Evolutionary conservation across 2,329 filamentous ascomycete genomes (phyloP).

Genomic region (Penicillium thymicola): DNA sequence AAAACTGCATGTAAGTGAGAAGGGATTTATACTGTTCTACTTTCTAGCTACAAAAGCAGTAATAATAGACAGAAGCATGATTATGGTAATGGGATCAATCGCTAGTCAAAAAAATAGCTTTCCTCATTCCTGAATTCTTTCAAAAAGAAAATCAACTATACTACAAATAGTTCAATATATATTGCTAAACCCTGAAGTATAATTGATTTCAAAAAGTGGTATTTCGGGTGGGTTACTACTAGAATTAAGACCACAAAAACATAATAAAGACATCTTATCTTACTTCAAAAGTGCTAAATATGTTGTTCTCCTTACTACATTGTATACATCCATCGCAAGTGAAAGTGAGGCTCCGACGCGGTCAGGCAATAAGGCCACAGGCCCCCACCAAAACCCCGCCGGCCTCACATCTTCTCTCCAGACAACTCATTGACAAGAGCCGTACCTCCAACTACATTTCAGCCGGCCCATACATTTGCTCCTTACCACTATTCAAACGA

Average conservation of each 20-base stretch:
- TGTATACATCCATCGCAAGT: background rate
- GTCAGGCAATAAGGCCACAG: constrained; percentile 26
- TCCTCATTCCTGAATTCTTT: no score
- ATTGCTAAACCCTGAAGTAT: background rate
- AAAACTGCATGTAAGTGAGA: background rate
- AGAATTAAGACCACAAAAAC: background rate
- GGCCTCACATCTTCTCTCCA: constrained; percentile 24
- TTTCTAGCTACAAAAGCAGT: background rate
- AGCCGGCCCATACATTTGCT: background rate
- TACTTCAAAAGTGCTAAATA: background rate
- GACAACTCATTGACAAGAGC: constrained; percentile 9
- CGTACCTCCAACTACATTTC: background rate
- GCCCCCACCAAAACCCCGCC: constrained; percentile 34
- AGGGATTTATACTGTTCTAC: background rate
- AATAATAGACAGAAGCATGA: background rate
- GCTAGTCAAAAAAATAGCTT: background rate
- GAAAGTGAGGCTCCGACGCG: constrained; percentile 12
- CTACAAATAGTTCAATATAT: background rate
- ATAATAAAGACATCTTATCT: no score
- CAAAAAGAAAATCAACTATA: background rate
- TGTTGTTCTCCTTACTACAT: background rate
- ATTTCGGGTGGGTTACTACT: background rate
- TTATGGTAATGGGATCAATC: no score
- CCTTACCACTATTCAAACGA: background rate
- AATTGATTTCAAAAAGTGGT: background rate